phyloP scores from a whole-genome alignment of 805 yeast genomes.

The Wickerhamomyces silvicola region DNA sequence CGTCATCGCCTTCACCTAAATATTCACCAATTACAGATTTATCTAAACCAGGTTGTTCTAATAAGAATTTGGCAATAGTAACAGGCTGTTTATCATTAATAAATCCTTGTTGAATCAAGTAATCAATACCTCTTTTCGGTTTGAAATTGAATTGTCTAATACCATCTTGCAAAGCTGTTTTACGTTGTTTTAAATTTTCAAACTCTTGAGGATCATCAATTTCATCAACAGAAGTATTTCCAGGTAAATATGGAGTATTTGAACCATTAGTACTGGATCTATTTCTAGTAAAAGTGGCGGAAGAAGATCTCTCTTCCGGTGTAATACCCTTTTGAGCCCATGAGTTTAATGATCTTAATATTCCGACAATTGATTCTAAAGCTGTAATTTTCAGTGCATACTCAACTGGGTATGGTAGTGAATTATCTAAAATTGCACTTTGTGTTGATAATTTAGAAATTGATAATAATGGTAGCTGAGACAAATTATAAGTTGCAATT shows the following conservation, averaged over 20 bases:
- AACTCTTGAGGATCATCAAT: conserved; percentile 77
- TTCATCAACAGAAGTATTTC: conserved; percentile 25
- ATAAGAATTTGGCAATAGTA: conserved; percentile 68
- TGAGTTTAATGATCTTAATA: conserved; percentile 69
- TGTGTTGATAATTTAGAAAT: conserved; percentile 51
- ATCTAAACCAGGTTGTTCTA: conserved; percentile 72
- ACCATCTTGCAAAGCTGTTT: conserved; percentile 75
- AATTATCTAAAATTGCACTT: conserved; percentile 48
- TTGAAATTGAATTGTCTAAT: conserved; percentile 75
- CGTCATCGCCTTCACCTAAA: conserved; percentile 81
- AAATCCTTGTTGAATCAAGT: conserved; percentile 57
- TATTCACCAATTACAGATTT: conserved; percentile 84
- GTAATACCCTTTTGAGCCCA: conserved; percentile 75
- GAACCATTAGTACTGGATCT: conserved; percentile 24
- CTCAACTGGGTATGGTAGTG: conserved; percentile 60
- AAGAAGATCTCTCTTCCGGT: conserved; percentile 19
- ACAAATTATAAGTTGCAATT: conserved; percentile 66
- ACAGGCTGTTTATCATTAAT: conserved; percentile 53
- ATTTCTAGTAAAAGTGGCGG: conserved; percentile 14
- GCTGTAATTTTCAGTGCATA: conserved; percentile 81
- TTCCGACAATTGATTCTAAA: conserved; percentile 72
- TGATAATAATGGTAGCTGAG: conserved; percentile 70
- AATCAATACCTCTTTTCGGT: conserved; percentile 72
- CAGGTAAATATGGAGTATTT: conserved; percentile 3
- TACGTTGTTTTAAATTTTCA: conserved; percentile 75